Conservation (phyloP, 495 filamentous ascomycete species). For the Pyrenopolyporus hunteri region DNA sequence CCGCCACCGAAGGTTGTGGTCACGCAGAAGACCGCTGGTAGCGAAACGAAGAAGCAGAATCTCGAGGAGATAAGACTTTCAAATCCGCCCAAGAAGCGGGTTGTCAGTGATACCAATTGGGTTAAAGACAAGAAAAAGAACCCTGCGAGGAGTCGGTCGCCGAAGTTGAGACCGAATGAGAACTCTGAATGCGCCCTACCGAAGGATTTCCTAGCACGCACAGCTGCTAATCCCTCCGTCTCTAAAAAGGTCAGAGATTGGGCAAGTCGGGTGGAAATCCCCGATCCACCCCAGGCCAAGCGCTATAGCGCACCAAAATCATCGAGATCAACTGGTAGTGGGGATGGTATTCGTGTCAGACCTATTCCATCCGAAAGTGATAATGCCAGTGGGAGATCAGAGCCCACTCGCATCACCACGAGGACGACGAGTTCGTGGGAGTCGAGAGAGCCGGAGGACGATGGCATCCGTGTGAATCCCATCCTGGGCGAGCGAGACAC, state of each 20-base stretch:
- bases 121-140: constrained; percentile 59
- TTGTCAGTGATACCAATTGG: constrained; percentile 84
- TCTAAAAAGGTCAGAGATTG: constrained; percentile 60
- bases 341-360: constrained; percentile 39
- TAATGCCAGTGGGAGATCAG: constrained; percentile 26
- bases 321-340: constrained; percentile 30
- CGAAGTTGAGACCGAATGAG: constrained; percentile 47
- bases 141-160: constrained; percentile 43
- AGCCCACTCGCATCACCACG: constrained; percentile 14
- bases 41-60: constrained; percentile 27
- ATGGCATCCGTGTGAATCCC: constrained; percentile 46
- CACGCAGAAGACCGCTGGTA: constrained; percentile 11
- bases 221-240: constrained; percentile 55
- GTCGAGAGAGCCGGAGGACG: constrained; percentile 35
- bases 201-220: constrained; percentile 58
- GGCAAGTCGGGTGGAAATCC: constrained; percentile 52
- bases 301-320: constrained; percentile 17
- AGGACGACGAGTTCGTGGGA: constrained; percentile 15
- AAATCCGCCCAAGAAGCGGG: constrained; percentile 69
- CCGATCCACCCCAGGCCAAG: constrained; percentile 36
- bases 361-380: constrained; percentile 27
- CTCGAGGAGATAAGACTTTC: constrained; percentile 39
- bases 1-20: constrained; percentile 33
- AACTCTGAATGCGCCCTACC: constrained; percentile 48
- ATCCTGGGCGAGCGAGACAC: constrained; percentile 32